Percentiles rank a stretch among this genome's conserved stretches.
Evolutionary conservation across 2,329 filamentous ascomycete genomes (phyloP).

Genomic region (Alternaria solani): DNA sequence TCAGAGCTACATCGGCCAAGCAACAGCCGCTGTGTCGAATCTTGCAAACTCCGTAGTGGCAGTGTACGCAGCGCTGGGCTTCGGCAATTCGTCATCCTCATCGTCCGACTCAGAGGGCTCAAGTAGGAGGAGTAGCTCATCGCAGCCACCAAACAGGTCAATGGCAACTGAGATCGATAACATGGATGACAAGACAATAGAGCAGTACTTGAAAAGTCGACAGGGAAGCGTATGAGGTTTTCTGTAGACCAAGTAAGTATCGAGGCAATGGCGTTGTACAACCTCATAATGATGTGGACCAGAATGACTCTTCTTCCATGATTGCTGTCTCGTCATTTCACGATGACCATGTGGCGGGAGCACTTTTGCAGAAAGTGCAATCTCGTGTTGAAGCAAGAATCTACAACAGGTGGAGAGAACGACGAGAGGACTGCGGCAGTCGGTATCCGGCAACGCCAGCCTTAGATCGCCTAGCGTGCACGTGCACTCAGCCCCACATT

Average conservation of each 20-base stretch:
- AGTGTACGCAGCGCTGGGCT: slow-evolving; percentile 41
- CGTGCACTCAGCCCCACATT: slow-evolving; percentile 11
- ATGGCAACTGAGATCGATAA: slow-evolving; percentile 34
- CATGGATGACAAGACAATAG: slow-evolving; percentile 36
- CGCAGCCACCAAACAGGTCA: slow-evolving; percentile 5
- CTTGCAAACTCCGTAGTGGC: slow-evolving; percentile 41
- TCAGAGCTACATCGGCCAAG: slow-evolving; percentile 16
- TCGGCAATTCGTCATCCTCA: slow-evolving; percentile 40
- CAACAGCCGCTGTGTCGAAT: slow-evolving; percentile 20
- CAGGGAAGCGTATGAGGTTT: slow-evolving; percentile 21
- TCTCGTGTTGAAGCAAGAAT: not conserved
- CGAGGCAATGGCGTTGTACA: not conserved
- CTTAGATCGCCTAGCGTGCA: slow-evolving; percentile 13
- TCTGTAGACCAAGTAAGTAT: not conserved
- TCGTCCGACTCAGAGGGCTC: slow-evolving; percentile 14
- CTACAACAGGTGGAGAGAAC: not conserved
- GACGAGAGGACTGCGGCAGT: not conserved
- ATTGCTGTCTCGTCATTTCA: not conserved
- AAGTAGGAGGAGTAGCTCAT: slow-evolving; percentile 4
- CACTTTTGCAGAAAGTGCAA: slow-evolving; percentile 29
- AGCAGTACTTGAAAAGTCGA: slow-evolving; percentile 30
- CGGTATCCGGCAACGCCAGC: not conserved
- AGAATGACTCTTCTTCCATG: not conserved
- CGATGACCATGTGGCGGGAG: slow-evolving; percentile 49
- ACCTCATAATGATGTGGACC: not conserved